Evolutionary conservation across 495 filamentous ascomycete genomes (phyloP), one percentile per base, ranked within the genome.

Genomic region (Daldinia vernicosa): DNA sequence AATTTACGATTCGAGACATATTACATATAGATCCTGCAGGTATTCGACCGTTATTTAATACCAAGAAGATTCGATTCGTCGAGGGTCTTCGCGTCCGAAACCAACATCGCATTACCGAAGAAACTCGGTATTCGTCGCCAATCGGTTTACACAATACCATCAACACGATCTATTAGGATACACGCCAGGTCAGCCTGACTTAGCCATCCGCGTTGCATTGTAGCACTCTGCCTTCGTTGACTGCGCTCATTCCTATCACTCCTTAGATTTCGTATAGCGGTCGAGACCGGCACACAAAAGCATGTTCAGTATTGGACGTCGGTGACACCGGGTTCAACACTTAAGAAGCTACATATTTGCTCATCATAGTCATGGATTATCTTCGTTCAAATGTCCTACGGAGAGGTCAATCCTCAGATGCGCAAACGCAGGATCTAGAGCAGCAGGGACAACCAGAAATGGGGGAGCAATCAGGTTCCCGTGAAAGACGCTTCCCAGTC

Each of bases 391-490:
- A 63, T 33, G 54, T 70, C 33, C 30, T 67, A 6, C 32, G 71
- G 51, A 63, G 71, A 47, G 60, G 60, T 12, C 63, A 66, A 53
- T 55, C 58, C 11, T 57, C 62, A 27, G 58, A 66, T 35, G 53
- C 60, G 53, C 66, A 67, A 30, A 22, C 66, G 22, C 37, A 56
- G 15, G 70, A 60, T 50, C 28, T 69, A 19, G 68, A 76, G 59
- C 66, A 74, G 47, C 66, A 74, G 52, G 63, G 69, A 19, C 52
- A 45, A n/a, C 54, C 47, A 8, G 76, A 80, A 59, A 81, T 81
- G 78, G 56, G 63, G 26, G 70, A 74, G 64, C 64, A 60, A 27
- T 40, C 26, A 53, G 37, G 27, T 43, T 14, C 64, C 26, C 55
- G 51, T 54, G 30, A 63, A 28, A 71, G 74, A 50, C 59, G 65